Base-by-base conservation (phyloP, 495 filamentous ascomycete species). In the Cetradonia linearis region DNA sequence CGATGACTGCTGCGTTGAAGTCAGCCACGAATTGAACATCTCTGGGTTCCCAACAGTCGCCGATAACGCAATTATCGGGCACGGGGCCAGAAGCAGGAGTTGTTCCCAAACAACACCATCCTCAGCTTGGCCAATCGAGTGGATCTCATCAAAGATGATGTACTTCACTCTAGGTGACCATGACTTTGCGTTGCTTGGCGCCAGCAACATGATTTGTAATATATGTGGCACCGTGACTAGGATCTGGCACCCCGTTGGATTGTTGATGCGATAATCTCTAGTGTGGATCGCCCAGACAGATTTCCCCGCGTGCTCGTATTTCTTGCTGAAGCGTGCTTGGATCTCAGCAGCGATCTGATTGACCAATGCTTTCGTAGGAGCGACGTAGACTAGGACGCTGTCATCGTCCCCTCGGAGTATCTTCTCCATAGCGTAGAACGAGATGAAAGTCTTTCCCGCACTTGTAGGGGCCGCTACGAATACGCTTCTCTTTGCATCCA, bases 121-220 rank as follows among this genome's bases (percentile, higher is more conserved):
- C 20, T 90, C 83, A 2, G 83, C 78, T 68, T 89, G 83, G 0
- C 86, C 86, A 58, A 91, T 89, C 18, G 78, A 88, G 68, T 92
- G 87, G n/a, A 91, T 80, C 70, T 91, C 87, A 62, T 92, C 88
- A 59, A 90, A 90, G 38, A 91, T 91, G 65, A 91, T 89, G 16
- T 85, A 75, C 58, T 78, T 84, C 5, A 91, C 75, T 57, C 83
- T 70, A 3, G 73, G 71, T 2, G 86, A 77, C 84, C 86, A 91
- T 5, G 81, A 73, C 27, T 77, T 79, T 25, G 86, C 85, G 64
- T 89, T 86, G 0, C 73, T 70, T 0, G 87, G 85, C 0, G 83
- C 74, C 3, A 91, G 72, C 2, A 91, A 74, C 85, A 91, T 87
- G 56, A 86, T 91, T 62, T 89, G 86, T 18, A 91, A 74, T 38